Evolutionary conservation across 176 grass and related monocot genomes (phyloP).

Genomic region (Oryza glumipatula): DNA sequence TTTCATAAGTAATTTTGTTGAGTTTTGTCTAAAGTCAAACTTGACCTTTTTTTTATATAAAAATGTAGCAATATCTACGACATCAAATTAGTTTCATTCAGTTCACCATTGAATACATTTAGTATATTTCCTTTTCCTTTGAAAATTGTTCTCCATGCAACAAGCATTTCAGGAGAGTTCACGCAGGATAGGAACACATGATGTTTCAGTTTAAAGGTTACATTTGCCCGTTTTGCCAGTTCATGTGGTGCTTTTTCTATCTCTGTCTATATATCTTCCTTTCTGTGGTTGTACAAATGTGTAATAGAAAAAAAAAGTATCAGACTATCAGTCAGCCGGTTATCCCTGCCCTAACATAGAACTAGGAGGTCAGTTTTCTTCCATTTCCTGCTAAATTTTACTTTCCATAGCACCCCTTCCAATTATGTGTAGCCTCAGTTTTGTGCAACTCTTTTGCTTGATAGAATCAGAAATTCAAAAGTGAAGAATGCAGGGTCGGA

Average conservation of each 20-base stretch:
- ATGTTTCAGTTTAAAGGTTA: neutral
- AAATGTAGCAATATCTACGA: too few species aligned
- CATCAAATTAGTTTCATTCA: too few species aligned
- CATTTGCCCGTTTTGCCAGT: neutral
- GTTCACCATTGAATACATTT: too few species aligned
- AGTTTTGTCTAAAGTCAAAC: too few species aligned
- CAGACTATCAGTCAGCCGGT: conserved; percentile 38
- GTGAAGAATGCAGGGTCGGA: neutral
- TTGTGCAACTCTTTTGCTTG: neutral
- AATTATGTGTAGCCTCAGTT: neutral
- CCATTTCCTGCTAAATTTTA: neutral
- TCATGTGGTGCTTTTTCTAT: neutral
- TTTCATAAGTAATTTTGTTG: too few species aligned
- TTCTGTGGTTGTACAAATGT: conserved; percentile 34
- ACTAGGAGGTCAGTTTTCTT: conserved; percentile 15
- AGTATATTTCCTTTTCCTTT: too few species aligned
- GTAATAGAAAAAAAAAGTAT: neutral
- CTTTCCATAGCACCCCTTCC: neutral
- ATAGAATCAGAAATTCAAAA: neutral
- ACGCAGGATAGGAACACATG: neutral
- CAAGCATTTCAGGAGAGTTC: neutral
- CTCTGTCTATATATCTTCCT: neutral
- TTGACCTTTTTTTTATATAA: too few species aligned
- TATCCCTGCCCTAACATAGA: conserved; percentile 1
- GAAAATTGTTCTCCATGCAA: neutral